Base-by-base conservation (phyloP, 164 flowering plant genomes). In the Sextonia rubra region DNA sequence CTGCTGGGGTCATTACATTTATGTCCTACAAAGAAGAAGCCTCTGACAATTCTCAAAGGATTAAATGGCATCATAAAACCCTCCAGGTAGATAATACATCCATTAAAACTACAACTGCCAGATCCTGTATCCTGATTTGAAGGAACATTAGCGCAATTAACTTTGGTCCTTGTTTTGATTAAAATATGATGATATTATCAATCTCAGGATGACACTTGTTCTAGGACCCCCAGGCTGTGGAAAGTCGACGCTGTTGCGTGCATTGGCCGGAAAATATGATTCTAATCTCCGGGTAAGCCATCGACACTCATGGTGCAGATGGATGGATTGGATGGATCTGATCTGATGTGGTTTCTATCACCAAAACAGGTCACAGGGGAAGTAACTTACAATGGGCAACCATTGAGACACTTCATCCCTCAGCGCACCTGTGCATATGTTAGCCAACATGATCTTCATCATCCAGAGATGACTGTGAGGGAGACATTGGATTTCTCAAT, bases 151-250 rank as follows among this genome's bases (percentile, higher is more conserved):
- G 18, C 18, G 12, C 12, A 56, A 56, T 56, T 3, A 56, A 56
- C 60, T 17, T 56, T 56, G 22, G 12, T 4, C 12, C 4, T 56
- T 56, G 60, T 56, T 15, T 17, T 56, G 60, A 8, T 66, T 24
- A 26, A 2, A n/a, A 30, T 26, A 26, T 23, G 66, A 4, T 66
- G n/a, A 20, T 29, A 3, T 37, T 29, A 3, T 37, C 60, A 25
- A 62, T 25, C 18, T 18, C 66, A 91, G 97, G 87, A 87, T 91
- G 92, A 86, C 93, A 15, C 76, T 91, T 73, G 86, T 91, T 29
- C 76, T 91, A 69, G 97, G 97, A 48, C 94, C 91, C 64, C 97
- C 97, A 3, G 89, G 87, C 6, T 81, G 92, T 0, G 97, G 97
- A 0, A 91, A 87, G 81, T 86, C 97, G 18, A 84, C 93, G 12